Evolutionary conservation across 2,329 filamentous ascomycete genomes (phyloP).

Genomic region (Sporothrix globosa): DNA sequence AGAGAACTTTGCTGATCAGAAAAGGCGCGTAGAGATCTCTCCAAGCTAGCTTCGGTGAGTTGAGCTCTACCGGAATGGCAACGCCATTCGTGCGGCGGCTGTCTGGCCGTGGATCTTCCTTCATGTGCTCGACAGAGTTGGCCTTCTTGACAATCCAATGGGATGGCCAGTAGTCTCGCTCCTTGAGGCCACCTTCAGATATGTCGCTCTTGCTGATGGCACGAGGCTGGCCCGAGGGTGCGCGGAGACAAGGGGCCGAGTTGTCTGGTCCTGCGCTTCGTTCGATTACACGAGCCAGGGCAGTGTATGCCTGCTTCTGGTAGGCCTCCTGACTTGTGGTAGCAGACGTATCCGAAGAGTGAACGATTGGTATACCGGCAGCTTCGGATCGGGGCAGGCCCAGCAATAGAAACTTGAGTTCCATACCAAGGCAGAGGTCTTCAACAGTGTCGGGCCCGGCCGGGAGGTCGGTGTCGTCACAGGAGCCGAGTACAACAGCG

Average conservation of each 20-base stretch:
- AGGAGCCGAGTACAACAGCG: background rate
- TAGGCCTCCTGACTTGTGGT: background rate
- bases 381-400: constrained; percentile 35
- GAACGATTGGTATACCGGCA: constrained; percentile 13
- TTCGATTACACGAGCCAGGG: constrained; percentile 38
- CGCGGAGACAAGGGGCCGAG: background rate
- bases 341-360: background rate
- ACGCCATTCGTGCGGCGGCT: constrained; percentile 37
- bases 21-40: constrained; percentile 34
- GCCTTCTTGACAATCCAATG: constrained; percentile 49
- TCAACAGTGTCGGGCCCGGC: constrained; percentile 35
- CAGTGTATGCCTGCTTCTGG: constrained; percentile 37
- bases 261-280: constrained; percentile 35
- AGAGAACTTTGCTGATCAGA: constrained; percentile 38
- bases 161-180: constrained; percentile 44
- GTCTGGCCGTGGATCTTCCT: constrained; percentile 37
- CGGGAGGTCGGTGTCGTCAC: background rate
- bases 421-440: constrained; percentile 41
- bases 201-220: constrained; percentile 43
- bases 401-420: constrained; percentile 44
- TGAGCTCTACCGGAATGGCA: constrained; percentile 46
- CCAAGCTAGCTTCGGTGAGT: constrained; percentile 45
- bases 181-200: constrained; percentile 35
- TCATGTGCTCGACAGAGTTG: constrained; percentile 45
- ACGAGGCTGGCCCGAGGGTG: background rate